phyloP scores from a whole-genome alignment of 805 yeast species.

The Lachancea meyersii region DNA sequence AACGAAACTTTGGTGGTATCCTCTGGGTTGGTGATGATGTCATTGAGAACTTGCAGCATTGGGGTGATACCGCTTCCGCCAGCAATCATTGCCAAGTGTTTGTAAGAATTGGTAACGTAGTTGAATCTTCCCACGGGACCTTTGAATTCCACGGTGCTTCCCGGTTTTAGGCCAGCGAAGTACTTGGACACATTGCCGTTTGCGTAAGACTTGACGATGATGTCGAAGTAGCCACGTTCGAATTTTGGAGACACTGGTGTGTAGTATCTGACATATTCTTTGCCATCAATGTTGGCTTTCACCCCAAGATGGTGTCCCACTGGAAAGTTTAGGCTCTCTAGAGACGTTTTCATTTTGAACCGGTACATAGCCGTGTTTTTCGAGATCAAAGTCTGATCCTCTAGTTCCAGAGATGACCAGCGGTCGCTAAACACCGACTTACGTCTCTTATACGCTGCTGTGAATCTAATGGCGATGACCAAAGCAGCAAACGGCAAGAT shows the following conservation, averaged over 20 bases:
- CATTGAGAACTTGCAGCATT: conserved; percentile 70
- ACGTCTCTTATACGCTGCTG: conserved; percentile 36
- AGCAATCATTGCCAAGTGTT: conserved; percentile 62
- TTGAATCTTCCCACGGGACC: conserved; percentile 77
- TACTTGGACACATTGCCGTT: conserved; percentile 63
- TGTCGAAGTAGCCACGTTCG: conserved; percentile 69
- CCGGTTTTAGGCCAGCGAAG: conserved; percentile 58
- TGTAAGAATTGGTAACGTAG: conserved; percentile 53
- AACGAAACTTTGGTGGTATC: conserved; percentile 57
- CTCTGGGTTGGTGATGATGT: conserved; percentile 60
- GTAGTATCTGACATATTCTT: conserved; percentile 50
- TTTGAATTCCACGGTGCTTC: conserved; percentile 61
- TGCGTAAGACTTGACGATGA: conserved; percentile 68
- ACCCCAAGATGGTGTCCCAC: conserved; percentile 73
- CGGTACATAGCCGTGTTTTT: conserved; percentile 68
- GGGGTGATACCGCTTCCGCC: conserved; percentile 93
- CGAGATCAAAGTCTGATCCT: conserved; percentile 67
- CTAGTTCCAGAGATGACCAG: conserved; percentile 62
- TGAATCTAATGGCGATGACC: conserved; percentile 34
- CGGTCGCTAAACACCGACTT: conserved; percentile 42
- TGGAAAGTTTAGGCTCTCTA: conserved; percentile 59
- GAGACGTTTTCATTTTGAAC: conserved; percentile 55
- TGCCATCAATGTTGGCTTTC: conserved; percentile 34
- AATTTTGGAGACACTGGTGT: conserved; percentile 68
- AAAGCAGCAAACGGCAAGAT: conserved; percentile 36